phyloP scores from a whole-genome alignment of 2,329 filamentous ascomycete genomes.

The Aspergillus fumigatiaffinis region DNA sequence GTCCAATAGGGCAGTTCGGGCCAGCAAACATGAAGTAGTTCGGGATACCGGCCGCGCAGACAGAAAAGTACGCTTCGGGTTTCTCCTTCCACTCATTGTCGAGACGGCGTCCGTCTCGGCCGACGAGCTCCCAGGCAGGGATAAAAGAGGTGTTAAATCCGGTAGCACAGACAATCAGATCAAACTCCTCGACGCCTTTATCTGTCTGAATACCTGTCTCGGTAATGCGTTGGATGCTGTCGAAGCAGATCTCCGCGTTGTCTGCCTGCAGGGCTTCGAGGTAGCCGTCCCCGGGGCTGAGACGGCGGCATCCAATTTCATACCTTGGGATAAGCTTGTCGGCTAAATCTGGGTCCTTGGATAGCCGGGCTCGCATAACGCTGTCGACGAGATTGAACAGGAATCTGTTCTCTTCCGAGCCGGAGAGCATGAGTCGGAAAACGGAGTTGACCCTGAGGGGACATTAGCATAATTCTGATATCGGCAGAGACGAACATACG shows the following conservation, averaged over 20 bases:
- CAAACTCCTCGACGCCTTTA: conserved; percentile 21
- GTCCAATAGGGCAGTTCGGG: conserved; percentile 18
- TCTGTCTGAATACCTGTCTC: conserved; percentile 16
- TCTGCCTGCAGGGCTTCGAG: conserved; percentile 22
- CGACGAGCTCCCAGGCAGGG: conserved; percentile 33
- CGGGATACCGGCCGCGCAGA: conserved; percentile 18
- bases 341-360: conserved; percentile 12
- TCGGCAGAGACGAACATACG: conserved; percentile 7
- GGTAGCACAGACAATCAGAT: conserved; percentile 37
- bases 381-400: not conserved
- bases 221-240: conserved; percentile 21
- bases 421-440: conserved; percentile 13
- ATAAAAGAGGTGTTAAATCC: conserved; percentile 39
- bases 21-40: conserved; percentile 30
- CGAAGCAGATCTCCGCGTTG: conserved; percentile 20
- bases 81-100: conserved; percentile 17
- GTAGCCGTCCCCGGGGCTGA: conserved; percentile 27
- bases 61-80: conserved; percentile 22
- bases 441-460: conserved; percentile 8
- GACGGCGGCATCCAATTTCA: conserved; percentile 23
- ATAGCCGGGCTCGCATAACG: conserved; percentile 19
- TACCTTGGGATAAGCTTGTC: conserved; percentile 23
- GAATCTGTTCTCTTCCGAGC: conserved; percentile 6
- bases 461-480: not conserved
- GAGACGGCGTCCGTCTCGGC: conserved; percentile 21